These are phyloP conservation scores for Coprinopsis marcescibilis DNA, from an alignment of 768 basidiomycete species.

Conservation along the genomic window DNA sequence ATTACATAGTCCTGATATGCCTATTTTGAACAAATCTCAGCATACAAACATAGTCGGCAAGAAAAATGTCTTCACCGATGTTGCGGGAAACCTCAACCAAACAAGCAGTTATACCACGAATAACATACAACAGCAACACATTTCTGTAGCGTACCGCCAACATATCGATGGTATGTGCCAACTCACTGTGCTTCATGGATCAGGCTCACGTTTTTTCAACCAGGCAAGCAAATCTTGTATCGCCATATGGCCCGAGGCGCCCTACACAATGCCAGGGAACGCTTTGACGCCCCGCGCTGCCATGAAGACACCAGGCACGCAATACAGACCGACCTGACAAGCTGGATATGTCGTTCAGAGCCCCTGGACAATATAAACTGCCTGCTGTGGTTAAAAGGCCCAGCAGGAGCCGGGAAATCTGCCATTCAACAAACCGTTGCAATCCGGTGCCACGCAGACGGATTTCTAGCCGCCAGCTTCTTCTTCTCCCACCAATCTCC, in stretches of 20 bases:
- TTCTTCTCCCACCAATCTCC: constrained; percentile 10
- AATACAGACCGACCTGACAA: constrained; percentile 5
- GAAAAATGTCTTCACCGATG: no score
- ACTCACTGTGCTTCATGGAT: no score
- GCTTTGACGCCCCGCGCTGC: constrained; percentile 3
- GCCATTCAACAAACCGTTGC: constrained; percentile 9
- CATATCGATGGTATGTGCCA: constrained; percentile 5
- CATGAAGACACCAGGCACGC: constrained; percentile 8
- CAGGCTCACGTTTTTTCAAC: no score
- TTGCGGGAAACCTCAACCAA: no score
- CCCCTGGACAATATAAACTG: background rate
- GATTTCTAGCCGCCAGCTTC: constrained; percentile 8
- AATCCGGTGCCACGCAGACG: constrained; percentile 1
- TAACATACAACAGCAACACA: no score
- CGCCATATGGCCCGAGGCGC: constrained; percentile 1
- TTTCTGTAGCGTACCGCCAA: no score
- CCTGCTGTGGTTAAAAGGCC: constrained; percentile 9
- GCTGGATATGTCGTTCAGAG: background rate
- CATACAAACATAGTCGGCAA: no score
- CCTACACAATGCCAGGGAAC: constrained; percentile 11
- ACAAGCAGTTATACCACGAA: no score
- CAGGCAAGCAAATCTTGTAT: background rate
- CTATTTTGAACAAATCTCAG: no score
- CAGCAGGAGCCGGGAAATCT: constrained; percentile 11
- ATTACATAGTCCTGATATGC: no score